Base-by-base conservation (phyloP, 345 rosid genomes). In the Lagerstroemia speciosa region DNA sequence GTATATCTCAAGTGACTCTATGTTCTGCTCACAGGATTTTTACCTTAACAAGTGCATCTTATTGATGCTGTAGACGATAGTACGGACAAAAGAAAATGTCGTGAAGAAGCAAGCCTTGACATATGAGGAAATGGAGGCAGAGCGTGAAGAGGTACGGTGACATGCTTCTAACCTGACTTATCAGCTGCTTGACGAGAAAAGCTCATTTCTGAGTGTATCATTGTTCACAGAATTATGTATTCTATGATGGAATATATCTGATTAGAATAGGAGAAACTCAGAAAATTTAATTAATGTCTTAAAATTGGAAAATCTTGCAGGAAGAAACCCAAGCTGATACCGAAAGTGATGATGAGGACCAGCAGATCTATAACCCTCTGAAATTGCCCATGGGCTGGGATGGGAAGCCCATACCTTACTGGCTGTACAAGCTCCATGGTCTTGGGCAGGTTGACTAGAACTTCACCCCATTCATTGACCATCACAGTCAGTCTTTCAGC, bases 341-440 rank as follows among this genome's bases (percentile, higher is more conserved):
- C 65, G 99, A 92, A 82, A 95, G 99, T 74, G 98, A 92, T 67
- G 99, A 95, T 26, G 99, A 95, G 0, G 99, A 95, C 24, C 92
- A 88, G 63, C 90, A 88, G 80, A 83, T 95, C 34, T 92, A 95
- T 77, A 95, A 92, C 76, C 99, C 99, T 16, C 88, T 95, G 64
- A 92, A 88, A 72, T 76, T 95, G 72, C 98, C 99, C 19, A 90
- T 92, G 94, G 98, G 97, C 68, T 90, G 97, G 98, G 99, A 95
- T 76, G 99, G 99, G 81, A 95, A 95, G 75, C 99, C 99, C 73
- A 95, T 95, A 71, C 99, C 99, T 17, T 95, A 92, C 75, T 95
- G 99, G 99, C 91, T 95, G 41, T 95, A 95, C 78, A 95, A 95
- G 80, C 99, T 95, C 77, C 99, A 95, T 60, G 99, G 99, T 68